These are phyloP conservation scores for Naganishia albida DNA, from an alignment of 1,284 basidiomycete species.

Conservation along the genomic window DNA sequence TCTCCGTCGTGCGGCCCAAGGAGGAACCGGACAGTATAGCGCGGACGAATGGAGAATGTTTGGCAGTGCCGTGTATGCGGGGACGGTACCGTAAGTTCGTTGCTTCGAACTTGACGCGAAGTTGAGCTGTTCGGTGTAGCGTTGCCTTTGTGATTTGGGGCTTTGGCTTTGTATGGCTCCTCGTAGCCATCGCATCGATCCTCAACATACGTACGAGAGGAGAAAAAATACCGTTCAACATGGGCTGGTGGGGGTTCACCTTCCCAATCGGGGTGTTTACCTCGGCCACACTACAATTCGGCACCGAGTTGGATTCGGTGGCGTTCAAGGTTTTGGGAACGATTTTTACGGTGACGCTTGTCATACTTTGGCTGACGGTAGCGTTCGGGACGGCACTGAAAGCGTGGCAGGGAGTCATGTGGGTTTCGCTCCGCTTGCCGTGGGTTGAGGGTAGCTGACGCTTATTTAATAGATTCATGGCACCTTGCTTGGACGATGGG, in stretches of 20 bases:
- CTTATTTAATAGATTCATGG: conserved; percentile 17
- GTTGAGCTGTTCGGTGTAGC: background rate
- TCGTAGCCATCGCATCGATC: conserved; percentile 48
- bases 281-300: conserved; percentile 64
- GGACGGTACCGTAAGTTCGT: conserved; percentile 31
- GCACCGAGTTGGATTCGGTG: conserved; percentile 59
- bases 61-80: conserved; percentile 32
- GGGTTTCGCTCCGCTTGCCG: background rate
- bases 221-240: conserved; percentile 37
- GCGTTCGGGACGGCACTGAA: conserved; percentile 10
- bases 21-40: conserved; percentile 36
- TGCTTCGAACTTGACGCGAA: background rate
- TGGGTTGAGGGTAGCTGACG: background rate
- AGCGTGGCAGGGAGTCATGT: conserved; percentile 28
- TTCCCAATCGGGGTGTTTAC: conserved; percentile 63
- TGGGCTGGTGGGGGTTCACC: conserved; percentile 51
- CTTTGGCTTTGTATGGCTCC: conserved; percentile 55
- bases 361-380: conserved; percentile 59
- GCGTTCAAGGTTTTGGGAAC: conserved; percentile 60
- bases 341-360: conserved; percentile 60
- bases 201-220: conserved; percentile 33
- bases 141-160: conserved; percentile 56
- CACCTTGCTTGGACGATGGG: conserved; percentile 28
- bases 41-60: conserved; percentile 33
- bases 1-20: conserved; percentile 7